Conservation (phyloP, 2,329 filamentous ascomycete genomes). For the Diplodia intermedia region DNA sequence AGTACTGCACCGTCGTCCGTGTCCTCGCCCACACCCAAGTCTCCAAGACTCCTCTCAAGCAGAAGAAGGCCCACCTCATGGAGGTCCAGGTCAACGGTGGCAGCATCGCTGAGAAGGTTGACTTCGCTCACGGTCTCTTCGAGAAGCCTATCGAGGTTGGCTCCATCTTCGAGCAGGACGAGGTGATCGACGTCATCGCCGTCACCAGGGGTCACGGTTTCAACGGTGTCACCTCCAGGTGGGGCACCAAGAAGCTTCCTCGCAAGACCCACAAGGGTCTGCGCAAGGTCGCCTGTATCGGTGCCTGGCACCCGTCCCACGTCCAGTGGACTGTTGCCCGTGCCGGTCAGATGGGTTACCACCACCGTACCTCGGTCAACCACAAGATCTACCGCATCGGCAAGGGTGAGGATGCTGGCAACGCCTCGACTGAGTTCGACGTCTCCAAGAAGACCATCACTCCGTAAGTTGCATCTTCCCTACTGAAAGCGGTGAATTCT, state of each 20-base stretch:
- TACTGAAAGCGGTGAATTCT: constrained; percentile 38
- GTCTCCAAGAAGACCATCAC: constrained; percentile 99
- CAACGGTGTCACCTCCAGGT: constrained; percentile 95
- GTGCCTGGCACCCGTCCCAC: constrained; percentile 99
- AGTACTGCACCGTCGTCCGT: constrained; percentile 99
- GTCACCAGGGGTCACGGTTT: constrained; percentile 99
- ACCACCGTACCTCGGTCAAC: constrained; percentile 99
- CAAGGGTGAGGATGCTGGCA: constrained; percentile 88
- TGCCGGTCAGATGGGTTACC: constrained; percentile 99
- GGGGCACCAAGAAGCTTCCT: constrained; percentile 99
- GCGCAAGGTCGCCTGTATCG: constrained; percentile 99
- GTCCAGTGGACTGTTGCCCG: constrained; percentile 99
- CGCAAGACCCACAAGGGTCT: constrained; percentile 99
- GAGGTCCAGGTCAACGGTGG: constrained; percentile 99
- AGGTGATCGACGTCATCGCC: constrained; percentile 99
- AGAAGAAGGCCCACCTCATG: constrained; percentile 99
- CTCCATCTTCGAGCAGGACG: constrained; percentile 97
- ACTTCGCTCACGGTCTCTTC: constrained; percentile 93
- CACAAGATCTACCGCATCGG: constrained; percentile 99
- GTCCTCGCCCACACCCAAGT: constrained; percentile 99
- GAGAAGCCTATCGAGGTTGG: constrained; percentile 97
- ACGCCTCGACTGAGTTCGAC: constrained; percentile 93
- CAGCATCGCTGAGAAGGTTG: constrained; percentile 93
- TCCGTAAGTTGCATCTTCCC: constrained; percentile 73
- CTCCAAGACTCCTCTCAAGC: constrained; percentile 98